phyloP scores from a whole-genome alignment of 1,284 basidiomycete genomes.

The Macrocystidia cucumis region DNA sequence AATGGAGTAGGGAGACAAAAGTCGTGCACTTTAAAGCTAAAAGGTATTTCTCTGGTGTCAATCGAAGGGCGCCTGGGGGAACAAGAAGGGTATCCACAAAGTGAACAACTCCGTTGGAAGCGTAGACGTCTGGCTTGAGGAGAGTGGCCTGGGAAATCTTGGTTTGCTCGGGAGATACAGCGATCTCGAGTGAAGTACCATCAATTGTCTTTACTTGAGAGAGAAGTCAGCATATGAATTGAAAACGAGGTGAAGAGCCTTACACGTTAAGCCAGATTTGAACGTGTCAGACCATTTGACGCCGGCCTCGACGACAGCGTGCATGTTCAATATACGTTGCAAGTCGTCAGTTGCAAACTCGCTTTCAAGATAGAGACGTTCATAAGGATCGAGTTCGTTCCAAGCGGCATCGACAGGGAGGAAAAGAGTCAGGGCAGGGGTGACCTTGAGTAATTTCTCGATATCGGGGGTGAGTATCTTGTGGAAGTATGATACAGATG shows the following conservation, averaged over 20 bases:
- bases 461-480: slow-evolving; percentile 57
- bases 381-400: slow-evolving; percentile 54
- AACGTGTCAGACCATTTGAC: slow-evolving; percentile 66
- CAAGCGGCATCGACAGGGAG: slow-evolving; percentile 83
- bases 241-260: slow-evolving; percentile 18
- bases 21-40: slow-evolving; percentile 84
- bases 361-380: slow-evolving; percentile 81
- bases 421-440: slow-evolving; percentile 82
- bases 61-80: slow-evolving; percentile 65
- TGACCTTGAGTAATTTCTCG: slow-evolving; percentile 45
- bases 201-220: slow-evolving; percentile 61
- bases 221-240: slow-evolving; percentile 4
- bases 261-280: slow-evolving; percentile 43
- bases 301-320: slow-evolving; percentile 48
- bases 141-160: slow-evolving; percentile 62
- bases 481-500: slow-evolving; percentile 64
- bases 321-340: slow-evolving; percentile 69
- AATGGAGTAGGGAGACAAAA: slow-evolving; percentile 85
- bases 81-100: slow-evolving; percentile 80
- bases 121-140: slow-evolving; percentile 75
- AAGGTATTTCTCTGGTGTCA: slow-evolving; percentile 92
- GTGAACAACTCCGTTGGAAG: slow-evolving; percentile 94
- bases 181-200: slow-evolving; percentile 59
- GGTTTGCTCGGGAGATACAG: slow-evolving; percentile 43
- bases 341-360: slow-evolving; percentile 79